Percentiles rank a stretch among this genome's conserved stretches.
Conservation (phyloP, 306 rosid species). For the Alnus glutinosa region DNA sequence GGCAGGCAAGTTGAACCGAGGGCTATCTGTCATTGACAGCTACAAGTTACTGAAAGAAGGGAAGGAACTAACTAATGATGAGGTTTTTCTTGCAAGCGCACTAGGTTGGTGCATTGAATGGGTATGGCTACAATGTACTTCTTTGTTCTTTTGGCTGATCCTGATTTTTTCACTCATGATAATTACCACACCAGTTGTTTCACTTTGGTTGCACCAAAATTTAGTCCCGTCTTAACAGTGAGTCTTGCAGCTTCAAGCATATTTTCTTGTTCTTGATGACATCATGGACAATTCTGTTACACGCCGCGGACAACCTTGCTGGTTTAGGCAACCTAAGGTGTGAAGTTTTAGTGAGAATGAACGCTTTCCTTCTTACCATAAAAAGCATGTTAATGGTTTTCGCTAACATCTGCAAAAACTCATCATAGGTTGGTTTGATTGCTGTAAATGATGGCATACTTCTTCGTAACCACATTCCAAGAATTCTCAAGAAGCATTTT, state of each 20-base stretch:
- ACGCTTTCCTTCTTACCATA: background rate
- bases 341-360: slow-evolving; percentile 17
- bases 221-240: background rate
- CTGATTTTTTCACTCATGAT: slow-evolving; percentile 19
- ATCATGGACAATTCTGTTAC: slow-evolving; percentile 58
- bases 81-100: slow-evolving; percentile 48
- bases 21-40: slow-evolving; percentile 62
- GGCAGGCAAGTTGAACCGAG: slow-evolving; percentile 32
- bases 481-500: slow-evolving; percentile 82
- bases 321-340: slow-evolving; percentile 62
- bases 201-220: background rate
- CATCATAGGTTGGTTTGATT: slow-evolving; percentile 74
- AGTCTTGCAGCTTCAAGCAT: slow-evolving; percentile 62
- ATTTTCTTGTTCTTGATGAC: slow-evolving; percentile 67
- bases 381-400: background rate
- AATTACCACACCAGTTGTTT: background rate
- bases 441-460: slow-evolving; percentile 81
- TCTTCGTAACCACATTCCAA: slow-evolving; percentile 73
- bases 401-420: slow-evolving; percentile 14
- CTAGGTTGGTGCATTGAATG: slow-evolving; percentile 74
- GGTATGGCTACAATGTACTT: slow-evolving; percentile 31
- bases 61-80: slow-evolving; percentile 42
- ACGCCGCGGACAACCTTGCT: slow-evolving; percentile 62
- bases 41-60: slow-evolving; percentile 51
- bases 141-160: background rate